phyloP scores from a whole-genome alignment of 768 basidiomycete genomes.

The Mycena latifolia region DNA sequence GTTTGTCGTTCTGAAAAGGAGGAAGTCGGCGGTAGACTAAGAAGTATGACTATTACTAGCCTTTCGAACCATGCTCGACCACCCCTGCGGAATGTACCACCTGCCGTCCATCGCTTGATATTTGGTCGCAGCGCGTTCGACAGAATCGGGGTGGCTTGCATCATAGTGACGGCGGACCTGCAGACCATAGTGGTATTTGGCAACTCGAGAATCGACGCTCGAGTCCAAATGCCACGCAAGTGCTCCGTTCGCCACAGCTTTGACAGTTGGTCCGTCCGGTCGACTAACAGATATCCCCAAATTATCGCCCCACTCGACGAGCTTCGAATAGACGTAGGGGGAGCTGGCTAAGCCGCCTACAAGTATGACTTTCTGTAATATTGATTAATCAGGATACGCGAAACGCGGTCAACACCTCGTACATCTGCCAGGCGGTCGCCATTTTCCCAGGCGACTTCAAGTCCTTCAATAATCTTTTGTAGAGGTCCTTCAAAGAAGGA shows the following conservation, averaged over 20 bases:
- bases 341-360: slow-evolving; percentile 46
- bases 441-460: slow-evolving; percentile 38
- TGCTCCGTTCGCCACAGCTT: slow-evolving; percentile 46
- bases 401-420: no score
- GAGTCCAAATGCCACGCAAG: slow-evolving; percentile 44
- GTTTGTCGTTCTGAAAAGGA: slow-evolving; percentile 24
- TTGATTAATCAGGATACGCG: no score
- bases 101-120: slow-evolving; percentile 25
- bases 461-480: slow-evolving; percentile 31
- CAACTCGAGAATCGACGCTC: slow-evolving; percentile 39
- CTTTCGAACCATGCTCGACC: slow-evolving; percentile 42
- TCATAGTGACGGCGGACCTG: slow-evolving; percentile 26
- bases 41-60: slow-evolving; percentile 9
- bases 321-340: slow-evolving; percentile 40
- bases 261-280: slow-evolving; percentile 41
- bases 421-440: slow-evolving; percentile 33
- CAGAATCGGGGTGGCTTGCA: slow-evolving; percentile 20
- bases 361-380: slow-evolving; percentile 44
- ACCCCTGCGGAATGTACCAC: slow-evolving; percentile 27
- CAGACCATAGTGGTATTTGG: slow-evolving; percentile 43
- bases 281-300: slow-evolving; percentile 37
- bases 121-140: slow-evolving; percentile 19
- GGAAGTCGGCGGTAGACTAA: neutral
- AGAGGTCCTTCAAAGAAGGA: slow-evolving; percentile 34
- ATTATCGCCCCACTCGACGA: slow-evolving; percentile 37